These are phyloP conservation scores for Rhipidocladum racemiflorum DNA, from an alignment of 176 grass and related monocot species.

Conservation along the genomic window DNA sequence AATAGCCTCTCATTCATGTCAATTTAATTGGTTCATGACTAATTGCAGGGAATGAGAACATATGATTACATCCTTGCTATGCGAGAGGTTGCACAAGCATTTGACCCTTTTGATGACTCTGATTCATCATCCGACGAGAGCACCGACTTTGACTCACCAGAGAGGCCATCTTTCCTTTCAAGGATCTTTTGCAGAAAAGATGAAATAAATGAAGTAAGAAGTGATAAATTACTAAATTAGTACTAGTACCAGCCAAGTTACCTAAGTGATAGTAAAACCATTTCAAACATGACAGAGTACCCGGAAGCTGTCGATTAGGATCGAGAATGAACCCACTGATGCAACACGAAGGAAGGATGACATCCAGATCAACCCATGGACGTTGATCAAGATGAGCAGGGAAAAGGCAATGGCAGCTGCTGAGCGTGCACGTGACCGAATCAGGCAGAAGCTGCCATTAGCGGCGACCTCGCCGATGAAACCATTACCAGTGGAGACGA, in stretches of 20 bases:
- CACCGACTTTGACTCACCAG: constrained; percentile 62
- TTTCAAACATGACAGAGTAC: constrained; percentile 48
- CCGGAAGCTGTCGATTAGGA: constrained; percentile 71
- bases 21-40: not conserved
- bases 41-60: constrained; percentile 86
- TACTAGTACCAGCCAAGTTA: not conserved
- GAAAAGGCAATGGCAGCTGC: constrained; percentile 79
- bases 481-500: constrained; percentile 79
- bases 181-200: constrained; percentile 55
- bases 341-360: constrained; percentile 50
- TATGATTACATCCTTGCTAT: constrained; percentile 98
- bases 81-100: constrained; percentile 60
- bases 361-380: constrained; percentile 86
- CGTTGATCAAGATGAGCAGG: constrained; percentile 81
- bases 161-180: constrained; percentile 56
- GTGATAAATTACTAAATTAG: not conserved
- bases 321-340: constrained; percentile 58
- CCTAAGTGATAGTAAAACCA: constrained; percentile 22
- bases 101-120: constrained; percentile 70
- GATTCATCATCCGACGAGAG: constrained; percentile 79
- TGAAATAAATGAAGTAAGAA: constrained; percentile 55
- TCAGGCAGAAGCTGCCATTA: constrained; percentile 50
- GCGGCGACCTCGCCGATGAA: constrained; percentile 48
- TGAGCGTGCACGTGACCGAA: constrained; percentile 71
- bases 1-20: not conserved